phyloP scores from a whole-genome alignment of 2,329 filamentous ascomycete genomes.

The Davidsoniella australis region DNA sequence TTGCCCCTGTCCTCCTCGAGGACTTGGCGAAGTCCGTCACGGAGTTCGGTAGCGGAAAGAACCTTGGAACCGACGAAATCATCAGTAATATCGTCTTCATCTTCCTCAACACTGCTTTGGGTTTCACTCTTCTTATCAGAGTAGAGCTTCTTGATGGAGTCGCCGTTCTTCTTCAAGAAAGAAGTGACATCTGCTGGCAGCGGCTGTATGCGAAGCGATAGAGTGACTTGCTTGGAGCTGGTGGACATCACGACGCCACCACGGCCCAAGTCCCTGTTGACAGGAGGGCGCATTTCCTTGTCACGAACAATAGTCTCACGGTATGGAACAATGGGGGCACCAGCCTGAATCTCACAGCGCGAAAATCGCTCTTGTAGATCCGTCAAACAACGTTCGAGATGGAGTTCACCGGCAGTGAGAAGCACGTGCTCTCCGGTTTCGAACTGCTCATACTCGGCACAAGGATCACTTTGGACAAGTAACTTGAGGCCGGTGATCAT shows the following conservation, averaged over 20 bases:
- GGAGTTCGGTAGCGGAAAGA: slow-evolving; percentile 61
- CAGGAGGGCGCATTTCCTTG: slow-evolving; percentile 81
- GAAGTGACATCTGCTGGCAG: slow-evolving; percentile 64
- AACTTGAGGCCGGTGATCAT: slow-evolving; percentile 81
- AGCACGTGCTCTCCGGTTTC: slow-evolving; percentile 89
- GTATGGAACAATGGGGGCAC: slow-evolving; percentile 89
- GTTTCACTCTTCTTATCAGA: slow-evolving; percentile 41
- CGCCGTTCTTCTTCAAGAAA: slow-evolving; percentile 65
- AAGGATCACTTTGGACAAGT: slow-evolving; percentile 87
- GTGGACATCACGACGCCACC: slow-evolving; percentile 62
- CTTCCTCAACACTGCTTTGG: slow-evolving; percentile 18
- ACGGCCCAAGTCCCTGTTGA: slow-evolving; percentile 69
- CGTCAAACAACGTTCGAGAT: slow-evolving; percentile 83
- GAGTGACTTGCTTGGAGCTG: slow-evolving; percentile 68
- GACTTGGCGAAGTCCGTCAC: slow-evolving; percentile 46
- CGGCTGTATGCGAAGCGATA: slow-evolving; percentile 62
- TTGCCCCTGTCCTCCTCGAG: slow-evolving; percentile 58
- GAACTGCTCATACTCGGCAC: slow-evolving; percentile 87
- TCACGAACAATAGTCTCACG: slow-evolving; percentile 77
- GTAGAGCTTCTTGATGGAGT: slow-evolving; percentile 64
- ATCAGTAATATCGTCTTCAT: slow-evolving; percentile 30
- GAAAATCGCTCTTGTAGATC: slow-evolving; percentile 88
- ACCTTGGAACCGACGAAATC: slow-evolving; percentile 41
- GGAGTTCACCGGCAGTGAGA: slow-evolving; percentile 80
- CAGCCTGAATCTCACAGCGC: slow-evolving; percentile 83